phyloP scores from a whole-genome alignment of 495 filamentous ascomycete genomes.

The Xylaria acuta region DNA sequence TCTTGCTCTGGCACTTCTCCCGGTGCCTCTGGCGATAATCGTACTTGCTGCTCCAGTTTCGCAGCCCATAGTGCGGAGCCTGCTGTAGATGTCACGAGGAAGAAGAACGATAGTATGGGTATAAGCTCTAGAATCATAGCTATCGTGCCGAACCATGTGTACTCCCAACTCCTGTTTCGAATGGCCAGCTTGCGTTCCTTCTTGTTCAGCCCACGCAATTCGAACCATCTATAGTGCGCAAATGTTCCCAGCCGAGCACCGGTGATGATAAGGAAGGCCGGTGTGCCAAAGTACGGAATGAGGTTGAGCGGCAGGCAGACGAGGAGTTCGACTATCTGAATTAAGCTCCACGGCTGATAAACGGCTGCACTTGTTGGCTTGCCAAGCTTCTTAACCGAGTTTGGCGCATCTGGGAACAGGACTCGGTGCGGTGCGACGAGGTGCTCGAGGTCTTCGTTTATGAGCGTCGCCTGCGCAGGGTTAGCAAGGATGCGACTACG shows the following conservation, averaged over 20 bases:
- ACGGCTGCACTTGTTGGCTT: conserved; percentile 71
- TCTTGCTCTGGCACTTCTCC: conserved; percentile 33
- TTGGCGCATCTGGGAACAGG: conserved; percentile 65
- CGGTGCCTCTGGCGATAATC: conserved; percentile 19
- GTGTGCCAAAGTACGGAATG: conserved; percentile 82
- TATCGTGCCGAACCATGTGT: conserved; percentile 62
- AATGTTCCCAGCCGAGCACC: conserved; percentile 64
- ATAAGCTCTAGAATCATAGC: conserved; percentile 72
- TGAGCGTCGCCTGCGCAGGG: conserved; percentile 49
- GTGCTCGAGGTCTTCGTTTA: conserved; percentile 56
- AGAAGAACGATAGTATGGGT: conserved; percentile 84
- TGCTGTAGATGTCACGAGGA: conserved; percentile 77
- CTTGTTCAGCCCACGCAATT: conserved; percentile 73
- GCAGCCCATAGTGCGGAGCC: conserved; percentile 90
- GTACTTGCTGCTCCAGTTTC: conserved; percentile 50
- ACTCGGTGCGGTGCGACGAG: conserved; percentile 76
- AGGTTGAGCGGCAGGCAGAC: conserved; percentile 86
- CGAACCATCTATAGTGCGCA: conserved; percentile 75
- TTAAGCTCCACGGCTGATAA: conserved; percentile 71
- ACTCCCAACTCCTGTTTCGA: conserved; percentile 70
- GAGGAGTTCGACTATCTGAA: conserved; percentile 80
- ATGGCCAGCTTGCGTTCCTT: conserved; percentile 69
- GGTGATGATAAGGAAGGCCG: conserved; percentile 76
- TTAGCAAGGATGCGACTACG: neutral
- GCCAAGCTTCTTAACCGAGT: conserved; percentile 74